Evolutionary conservation across 768 basidiomycete genomes (phyloP).

Genomic region (Tulasnella calospora): DNA sequence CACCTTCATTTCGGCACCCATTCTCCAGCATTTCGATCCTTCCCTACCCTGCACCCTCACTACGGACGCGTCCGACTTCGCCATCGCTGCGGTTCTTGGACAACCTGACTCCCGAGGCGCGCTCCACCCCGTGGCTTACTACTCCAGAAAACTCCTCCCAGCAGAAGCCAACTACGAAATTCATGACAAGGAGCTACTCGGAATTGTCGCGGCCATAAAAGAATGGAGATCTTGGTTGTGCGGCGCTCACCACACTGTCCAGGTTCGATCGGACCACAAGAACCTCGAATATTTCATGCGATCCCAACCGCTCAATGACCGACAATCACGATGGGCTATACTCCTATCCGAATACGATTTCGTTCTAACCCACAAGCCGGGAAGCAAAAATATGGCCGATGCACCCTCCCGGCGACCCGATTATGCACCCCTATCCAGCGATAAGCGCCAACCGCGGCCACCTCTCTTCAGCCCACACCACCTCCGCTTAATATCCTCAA

Average conservation of each 20-base stretch:
- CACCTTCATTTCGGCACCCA: constrained; percentile 22
- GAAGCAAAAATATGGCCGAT: constrained; percentile 19
- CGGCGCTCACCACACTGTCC: not conserved
- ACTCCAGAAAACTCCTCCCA: constrained; percentile 22
- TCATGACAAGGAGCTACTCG: constrained; percentile 36
- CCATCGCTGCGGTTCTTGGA: not conserved
- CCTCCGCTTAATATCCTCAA: not conserved
- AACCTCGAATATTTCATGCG: constrained; percentile 29
- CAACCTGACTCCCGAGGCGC: not conserved
- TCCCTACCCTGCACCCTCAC: constrained; percentile 26
- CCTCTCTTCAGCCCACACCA: not conserved
- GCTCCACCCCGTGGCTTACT: constrained; percentile 26
- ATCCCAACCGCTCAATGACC: constrained; percentile 28
- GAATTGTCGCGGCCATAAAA: constrained; percentile 26
- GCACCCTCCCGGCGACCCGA: constrained; percentile 14
- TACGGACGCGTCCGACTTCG: constrained; percentile 9
- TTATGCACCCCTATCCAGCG: not conserved
- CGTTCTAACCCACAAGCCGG: constrained; percentile 24
- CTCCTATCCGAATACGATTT: constrained; percentile 22
- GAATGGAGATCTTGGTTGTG: constrained; percentile 10
- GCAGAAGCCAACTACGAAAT: constrained; percentile 31
- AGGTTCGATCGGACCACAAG: constrained; percentile 28
- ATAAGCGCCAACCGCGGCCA: not conserved
- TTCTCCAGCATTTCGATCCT: constrained; percentile 31
- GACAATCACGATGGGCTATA: constrained; percentile 34